Evolutionary conservation across 2,329 filamentous ascomycete genomes (phyloP).

Genomic region (Ophiocordyceps camponoti-saundersi): DNA sequence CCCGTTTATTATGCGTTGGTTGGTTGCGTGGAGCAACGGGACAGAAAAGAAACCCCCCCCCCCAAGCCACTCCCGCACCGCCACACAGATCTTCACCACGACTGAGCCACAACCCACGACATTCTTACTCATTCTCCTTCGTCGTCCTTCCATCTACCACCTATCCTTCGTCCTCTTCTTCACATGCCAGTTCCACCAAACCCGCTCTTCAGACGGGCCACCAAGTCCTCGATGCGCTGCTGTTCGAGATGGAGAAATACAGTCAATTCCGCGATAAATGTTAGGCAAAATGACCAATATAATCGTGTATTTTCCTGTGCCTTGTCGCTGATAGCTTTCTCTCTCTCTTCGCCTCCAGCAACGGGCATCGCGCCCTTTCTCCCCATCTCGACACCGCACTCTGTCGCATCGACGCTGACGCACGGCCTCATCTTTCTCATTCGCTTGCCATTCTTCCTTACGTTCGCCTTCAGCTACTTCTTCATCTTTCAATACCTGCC

Average conservation of each 20-base stretch:
- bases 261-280: conserved; percentile 86
- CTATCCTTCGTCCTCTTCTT: background rate
- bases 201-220: background rate
- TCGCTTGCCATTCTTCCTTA: conserved; percentile 62
- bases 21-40: background rate
- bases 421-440: conserved; percentile 61
- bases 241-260: conserved; percentile 68
- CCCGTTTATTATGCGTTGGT: background rate
- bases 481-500: conserved; percentile 70
- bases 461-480: conserved; percentile 56
- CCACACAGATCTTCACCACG: background rate
- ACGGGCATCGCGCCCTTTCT: conserved; percentile 95
- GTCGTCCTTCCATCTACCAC: background rate
- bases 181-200: background rate
- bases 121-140: background rate
- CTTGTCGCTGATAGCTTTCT: conserved; percentile 1
- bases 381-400: conserved; percentile 52
- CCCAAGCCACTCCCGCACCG: background rate
- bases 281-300: conserved; percentile 14
- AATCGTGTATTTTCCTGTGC: background rate
- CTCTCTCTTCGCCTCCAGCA: conserved; percentile 31
- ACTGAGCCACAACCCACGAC: background rate
- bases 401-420: conserved; percentile 44
- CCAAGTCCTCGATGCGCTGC: background rate
- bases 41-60: no score